Percentiles rank a stretch among this genome's conserved stretches.
Conservation (phyloP, 108 stramenopile genomes). For the Chaetoceros muelleri region DNA sequence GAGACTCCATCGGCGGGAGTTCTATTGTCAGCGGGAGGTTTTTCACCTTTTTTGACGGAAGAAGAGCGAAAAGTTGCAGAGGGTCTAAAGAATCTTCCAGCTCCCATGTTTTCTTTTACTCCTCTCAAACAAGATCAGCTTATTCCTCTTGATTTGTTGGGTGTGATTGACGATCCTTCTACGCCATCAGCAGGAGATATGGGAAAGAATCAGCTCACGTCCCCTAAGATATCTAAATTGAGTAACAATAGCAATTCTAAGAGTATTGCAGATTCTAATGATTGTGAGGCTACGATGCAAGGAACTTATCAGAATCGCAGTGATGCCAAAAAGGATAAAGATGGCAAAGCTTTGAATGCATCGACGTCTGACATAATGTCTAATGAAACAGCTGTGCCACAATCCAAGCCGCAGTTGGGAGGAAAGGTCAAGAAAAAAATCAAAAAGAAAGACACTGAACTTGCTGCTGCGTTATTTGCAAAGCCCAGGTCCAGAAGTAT, state of each 20-base stretch:
- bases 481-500: conserved; percentile 17
- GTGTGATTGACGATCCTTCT: conserved; percentile 32
- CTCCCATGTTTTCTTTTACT: background rate
- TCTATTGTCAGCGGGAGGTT: too few species aligned
- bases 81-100: background rate
- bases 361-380: background rate
- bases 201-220: background rate
- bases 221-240: background rate
- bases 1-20: too few species aligned
- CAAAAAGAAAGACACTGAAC: conserved; percentile 18
- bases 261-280: background rate
- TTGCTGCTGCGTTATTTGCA: conserved; percentile 18
- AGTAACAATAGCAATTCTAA: background rate
- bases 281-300: background rate
- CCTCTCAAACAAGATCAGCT: conserved; percentile 30
- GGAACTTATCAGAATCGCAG: background rate
- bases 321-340: background rate
- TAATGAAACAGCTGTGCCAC: background rate
- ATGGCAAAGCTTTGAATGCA: background rate
- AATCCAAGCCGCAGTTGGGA: background rate
- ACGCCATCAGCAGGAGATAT: conserved; percentile 5
- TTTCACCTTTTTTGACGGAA: background rate
- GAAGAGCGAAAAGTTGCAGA: background rate
- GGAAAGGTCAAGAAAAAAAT: conserved; percentile 10
- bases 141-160: conserved; percentile 44